A percentile compares a stretch with the other conserved stretches of the same genome.
Conservation (phyloP, 495 filamentous ascomycete species). For the Aspergillus affinis region DNA sequence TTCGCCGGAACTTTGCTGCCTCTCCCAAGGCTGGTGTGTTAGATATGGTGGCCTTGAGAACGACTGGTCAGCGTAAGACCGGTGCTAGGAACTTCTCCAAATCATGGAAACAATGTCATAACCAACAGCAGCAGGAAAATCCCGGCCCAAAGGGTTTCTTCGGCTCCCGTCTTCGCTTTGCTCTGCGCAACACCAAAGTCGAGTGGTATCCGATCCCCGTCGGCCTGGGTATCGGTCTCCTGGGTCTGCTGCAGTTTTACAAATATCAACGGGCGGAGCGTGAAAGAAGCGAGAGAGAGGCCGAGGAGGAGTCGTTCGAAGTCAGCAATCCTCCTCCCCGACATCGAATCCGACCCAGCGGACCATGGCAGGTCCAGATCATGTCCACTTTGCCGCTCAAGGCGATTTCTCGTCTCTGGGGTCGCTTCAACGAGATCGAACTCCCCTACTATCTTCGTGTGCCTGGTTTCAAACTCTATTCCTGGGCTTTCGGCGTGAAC, state of each 20-base stretch:
- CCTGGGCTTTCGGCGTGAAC: constrained; percentile 90
- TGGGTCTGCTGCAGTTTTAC: constrained; percentile 84
- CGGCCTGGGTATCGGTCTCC: constrained; percentile 80
- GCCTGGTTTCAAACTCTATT: constrained; percentile 94
- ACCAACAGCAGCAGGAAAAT: constrained; percentile 37
- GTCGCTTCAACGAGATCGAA: constrained; percentile 87
- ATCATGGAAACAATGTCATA: constrained; percentile 36
- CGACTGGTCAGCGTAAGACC: constrained; percentile 35
- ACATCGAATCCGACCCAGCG: constrained; percentile 74
- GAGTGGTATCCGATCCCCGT: constrained; percentile 97
- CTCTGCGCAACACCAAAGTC: constrained; percentile 71
- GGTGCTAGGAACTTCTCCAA: constrained; percentile 44
- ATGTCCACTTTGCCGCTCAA: constrained; percentile 97
- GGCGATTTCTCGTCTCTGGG: constrained; percentile 90
- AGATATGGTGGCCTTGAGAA: constrained; percentile 43
- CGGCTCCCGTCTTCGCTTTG: constrained; percentile 58
- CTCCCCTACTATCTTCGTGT: constrained; percentile 88
- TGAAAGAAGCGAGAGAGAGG: constrained; percentile 43
- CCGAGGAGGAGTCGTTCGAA: constrained; percentile 48
- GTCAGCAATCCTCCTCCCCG: constrained; percentile 59
- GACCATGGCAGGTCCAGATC: constrained; percentile 94
- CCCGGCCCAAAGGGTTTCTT: constrained; percentile 56
- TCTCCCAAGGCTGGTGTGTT: constrained; percentile 34
- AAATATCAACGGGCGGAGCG: constrained; percentile 61
- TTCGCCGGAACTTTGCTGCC: constrained; percentile 31